phyloP scores from a whole-genome alignment of 768 basidiomycete species.

The Leucocoprinus birnbaumii region DNA sequence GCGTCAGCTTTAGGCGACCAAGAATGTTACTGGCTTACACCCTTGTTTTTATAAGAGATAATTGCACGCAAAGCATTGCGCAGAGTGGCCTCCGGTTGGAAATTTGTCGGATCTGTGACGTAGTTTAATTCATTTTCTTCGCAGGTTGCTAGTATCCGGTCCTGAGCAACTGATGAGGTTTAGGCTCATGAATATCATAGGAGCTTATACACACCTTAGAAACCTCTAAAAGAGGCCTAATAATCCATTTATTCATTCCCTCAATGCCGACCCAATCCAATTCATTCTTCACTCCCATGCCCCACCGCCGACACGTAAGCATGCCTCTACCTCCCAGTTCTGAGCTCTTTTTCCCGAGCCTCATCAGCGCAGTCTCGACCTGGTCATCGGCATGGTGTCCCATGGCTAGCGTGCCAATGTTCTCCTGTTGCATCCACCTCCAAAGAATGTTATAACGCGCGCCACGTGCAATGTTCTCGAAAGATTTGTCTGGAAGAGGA shows the following conservation, averaged over 20 bases:
- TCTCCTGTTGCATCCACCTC: slow-evolving; percentile 32
- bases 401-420: slow-evolving; percentile 48
- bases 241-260: slow-evolving; percentile 67
- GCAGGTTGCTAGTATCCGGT: slow-evolving; percentile 80
- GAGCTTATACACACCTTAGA: slow-evolving; percentile 50
- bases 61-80: slow-evolving; percentile 47
- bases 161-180: slow-evolving; percentile 35
- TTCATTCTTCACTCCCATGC: slow-evolving; percentile 56
- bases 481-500: slow-evolving; percentile 32
- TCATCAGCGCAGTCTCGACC: slow-evolving; percentile 76
- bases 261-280: slow-evolving; percentile 43
- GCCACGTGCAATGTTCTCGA: slow-evolving; percentile 57
- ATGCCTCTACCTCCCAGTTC: slow-evolving; percentile 64
- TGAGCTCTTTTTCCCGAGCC: slow-evolving; percentile 57
- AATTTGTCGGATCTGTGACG: slow-evolving; percentile 68
- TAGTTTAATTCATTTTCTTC: slow-evolving; percentile 58
- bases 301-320: slow-evolving; percentile 66
- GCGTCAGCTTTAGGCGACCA: neutral
- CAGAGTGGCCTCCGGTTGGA: slow-evolving; percentile 67
- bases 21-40: neutral
- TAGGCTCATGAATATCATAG: neutral
- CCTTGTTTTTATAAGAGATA: neutral
- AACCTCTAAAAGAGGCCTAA: slow-evolving; percentile 68
- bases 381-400: slow-evolving; percentile 86
- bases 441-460: slow-evolving; percentile 48